These are phyloP conservation scores for Candida palmyrensis DNA, from an alignment of 805 yeast species.

Conservation along the genomic window DNA sequence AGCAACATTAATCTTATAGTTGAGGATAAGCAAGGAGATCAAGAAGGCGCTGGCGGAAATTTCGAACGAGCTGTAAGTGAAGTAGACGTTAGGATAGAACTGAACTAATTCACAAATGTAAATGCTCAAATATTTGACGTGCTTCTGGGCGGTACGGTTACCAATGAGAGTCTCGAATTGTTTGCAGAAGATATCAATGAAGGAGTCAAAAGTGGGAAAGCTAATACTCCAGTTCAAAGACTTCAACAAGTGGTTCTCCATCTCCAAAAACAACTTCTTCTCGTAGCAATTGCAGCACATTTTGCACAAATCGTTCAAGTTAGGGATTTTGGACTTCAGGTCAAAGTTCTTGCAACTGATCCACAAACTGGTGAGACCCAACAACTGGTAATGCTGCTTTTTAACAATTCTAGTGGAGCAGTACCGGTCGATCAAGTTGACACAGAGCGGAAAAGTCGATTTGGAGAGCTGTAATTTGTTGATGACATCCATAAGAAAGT, in stretches of 20 bases:
- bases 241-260: slow-evolving; percentile 65
- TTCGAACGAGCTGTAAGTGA: slow-evolving; percentile 50
- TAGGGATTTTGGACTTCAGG: slow-evolving; percentile 54
- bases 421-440: slow-evolving; percentile 39
- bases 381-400: slow-evolving; percentile 41
- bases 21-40: slow-evolving; percentile 33
- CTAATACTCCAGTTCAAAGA: slow-evolving; percentile 61
- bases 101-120: slow-evolving; percentile 64
- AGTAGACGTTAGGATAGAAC: slow-evolving; percentile 55
- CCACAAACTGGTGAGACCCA: slow-evolving; percentile 42
- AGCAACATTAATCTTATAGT: slow-evolving; percentile 11
- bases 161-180: slow-evolving; percentile 4
- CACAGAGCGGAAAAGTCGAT: slow-evolving; percentile 40
- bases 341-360: slow-evolving; percentile 44
- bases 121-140: slow-evolving; percentile 51
- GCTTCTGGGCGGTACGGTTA: slow-evolving; percentile 20
- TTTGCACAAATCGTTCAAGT: slow-evolving; percentile 45
- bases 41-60: slow-evolving; percentile 43
- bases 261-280: slow-evolving; percentile 52
- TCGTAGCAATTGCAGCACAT: slow-evolving; percentile 57
- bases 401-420: slow-evolving; percentile 41
- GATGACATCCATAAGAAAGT: slow-evolving; percentile 41
- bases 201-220: slow-evolving; percentile 58
- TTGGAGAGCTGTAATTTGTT: slow-evolving; percentile 35
- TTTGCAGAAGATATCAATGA: slow-evolving; percentile 47